Evolutionary conservation across 2,329 filamentous ascomycete species (phyloP), one percentile per base, ranked within the genome.

Genomic region (Paracorniculantispora psalliotae): DNA sequence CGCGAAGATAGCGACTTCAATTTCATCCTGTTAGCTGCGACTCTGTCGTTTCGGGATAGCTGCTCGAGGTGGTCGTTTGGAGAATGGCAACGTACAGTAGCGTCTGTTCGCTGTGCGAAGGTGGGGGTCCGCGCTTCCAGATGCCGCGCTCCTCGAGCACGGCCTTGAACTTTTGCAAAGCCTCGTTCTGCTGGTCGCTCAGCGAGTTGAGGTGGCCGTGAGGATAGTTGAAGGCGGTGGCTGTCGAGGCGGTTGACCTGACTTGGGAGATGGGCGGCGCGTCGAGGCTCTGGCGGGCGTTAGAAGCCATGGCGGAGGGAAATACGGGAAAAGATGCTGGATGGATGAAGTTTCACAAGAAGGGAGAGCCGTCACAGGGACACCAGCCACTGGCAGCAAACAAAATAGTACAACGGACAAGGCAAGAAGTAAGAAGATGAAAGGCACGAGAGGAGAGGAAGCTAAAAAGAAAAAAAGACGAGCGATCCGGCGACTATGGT

Each of bases 121-220:
- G 70, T 17, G 80, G 78, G 50, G 79, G 75, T 0, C 79, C 80
- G 0, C 80, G 81, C 57, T 75, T 81, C 72, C 85, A 90, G 64
- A 85, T 80, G 9, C 84, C 86, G 63, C 86, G 82, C 68, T 90
- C 80, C 63, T 81, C 76, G 35, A 90, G 81, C 39, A 88, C 70
- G 12, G 72, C 69, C 77, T 92, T 96, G 80, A 97, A 96, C 44
- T 83, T 79, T 25, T 75, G 72, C 53, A 97, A 79, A 19, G 87
- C 84, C 30, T 79, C 75, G 64, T 86, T 81, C 75, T 97, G 89
- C 53, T 83, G 78, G 21, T 81, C 76, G 26, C 78, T 90, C 61
- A 97, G 80, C 73, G 93, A 88, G 51, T 91, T 88, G 48, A 93
- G 77, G 71, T 96, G 92, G n/a, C 91, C 92, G 51, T 82, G 77